Conservation (phyloP, 192 early-diverging fungal genomes). For the Chytriomyces sp. region DNA sequence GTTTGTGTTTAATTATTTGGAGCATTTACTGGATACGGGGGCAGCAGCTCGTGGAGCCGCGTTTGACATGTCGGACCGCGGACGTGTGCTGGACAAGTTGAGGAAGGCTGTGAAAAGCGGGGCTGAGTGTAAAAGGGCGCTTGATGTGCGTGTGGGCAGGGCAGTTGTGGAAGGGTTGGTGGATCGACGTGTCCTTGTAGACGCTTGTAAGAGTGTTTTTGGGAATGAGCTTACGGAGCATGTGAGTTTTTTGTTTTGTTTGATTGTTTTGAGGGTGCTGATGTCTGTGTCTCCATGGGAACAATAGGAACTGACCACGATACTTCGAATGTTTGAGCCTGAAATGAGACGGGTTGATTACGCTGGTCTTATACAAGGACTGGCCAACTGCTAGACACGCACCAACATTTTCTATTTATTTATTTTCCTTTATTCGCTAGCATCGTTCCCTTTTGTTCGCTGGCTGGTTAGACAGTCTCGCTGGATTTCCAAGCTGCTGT, state of each 20-base stretch:
- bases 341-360: conserved; percentile 44
- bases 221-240: conserved; percentile 46
- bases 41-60: conserved; percentile 11
- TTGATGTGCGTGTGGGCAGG: conserved; percentile 25
- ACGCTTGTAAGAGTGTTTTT: conserved; percentile 44
- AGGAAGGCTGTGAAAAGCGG: conserved; percentile 31
- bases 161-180: conserved; percentile 35
- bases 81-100: conserved; percentile 37
- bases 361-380: conserved; percentile 32
- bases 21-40: conserved; percentile 27
- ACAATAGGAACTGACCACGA: conserved; percentile 59
- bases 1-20: conserved; percentile 65
- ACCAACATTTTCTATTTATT: no score
- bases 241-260: conserved; percentile 42
- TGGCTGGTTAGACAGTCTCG: no score
- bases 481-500: no score
- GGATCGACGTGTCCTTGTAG: conserved; percentile 45
- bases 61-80: conserved; percentile 38
- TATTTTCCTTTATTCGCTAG: no score
- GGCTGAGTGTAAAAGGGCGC: conserved; percentile 13
- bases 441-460: no score
- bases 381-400: conserved; percentile 15
- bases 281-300: not conserved
- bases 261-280: conserved; percentile 11
- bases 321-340: conserved; percentile 57